phyloP scores from a whole-genome alignment of 495 filamentous ascomycete species.

The Cetradonia linearis region DNA sequence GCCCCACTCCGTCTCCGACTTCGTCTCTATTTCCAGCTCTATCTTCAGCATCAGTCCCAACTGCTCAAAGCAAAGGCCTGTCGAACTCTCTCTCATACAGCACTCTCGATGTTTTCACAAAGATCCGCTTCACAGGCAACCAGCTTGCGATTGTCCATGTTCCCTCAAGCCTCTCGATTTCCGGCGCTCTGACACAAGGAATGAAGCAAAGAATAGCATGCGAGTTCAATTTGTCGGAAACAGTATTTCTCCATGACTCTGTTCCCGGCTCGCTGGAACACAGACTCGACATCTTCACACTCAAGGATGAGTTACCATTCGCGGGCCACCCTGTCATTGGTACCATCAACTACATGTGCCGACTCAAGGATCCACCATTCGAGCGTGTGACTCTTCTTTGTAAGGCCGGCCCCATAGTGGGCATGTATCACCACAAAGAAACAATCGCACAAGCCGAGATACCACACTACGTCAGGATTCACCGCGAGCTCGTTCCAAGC shows the following conservation, averaged over 20 bases:
- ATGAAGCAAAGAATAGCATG: slow-evolving; percentile 55
- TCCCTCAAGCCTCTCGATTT: slow-evolving; percentile 24
- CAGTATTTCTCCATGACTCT: slow-evolving; percentile 59
- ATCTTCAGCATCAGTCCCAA: too few species aligned
- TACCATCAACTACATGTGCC: slow-evolving; percentile 41
- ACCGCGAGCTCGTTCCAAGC: slow-evolving; percentile 29
- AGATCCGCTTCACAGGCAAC: slow-evolving; percentile 48
- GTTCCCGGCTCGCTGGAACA: neutral
- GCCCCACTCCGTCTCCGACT: neutral
- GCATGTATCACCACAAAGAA: slow-evolving; percentile 30
- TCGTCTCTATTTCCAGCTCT: neutral
- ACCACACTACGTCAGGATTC: slow-evolving; percentile 53
- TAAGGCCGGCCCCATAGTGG: slow-evolving; percentile 47
- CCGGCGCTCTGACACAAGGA: slow-evolving; percentile 34
- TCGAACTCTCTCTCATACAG: slow-evolving; percentile 12
- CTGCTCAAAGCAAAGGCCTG: neutral
- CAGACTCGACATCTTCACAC: slow-evolving; percentile 55
- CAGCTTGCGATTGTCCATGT: slow-evolving; percentile 55
- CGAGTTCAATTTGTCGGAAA: slow-evolving; percentile 84
- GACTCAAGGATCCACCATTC: slow-evolving; percentile 20
- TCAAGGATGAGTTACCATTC: slow-evolving; percentile 50
- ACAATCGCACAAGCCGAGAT: slow-evolving; percentile 40
- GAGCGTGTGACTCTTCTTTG: slow-evolving; percentile 36
- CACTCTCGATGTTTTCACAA: slow-evolving; percentile 63
- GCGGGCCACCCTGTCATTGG: slow-evolving; percentile 67